Base-by-base conservation (phyloP, 768 basidiomycete genomes). In the Leccinum imitatum region DNA sequence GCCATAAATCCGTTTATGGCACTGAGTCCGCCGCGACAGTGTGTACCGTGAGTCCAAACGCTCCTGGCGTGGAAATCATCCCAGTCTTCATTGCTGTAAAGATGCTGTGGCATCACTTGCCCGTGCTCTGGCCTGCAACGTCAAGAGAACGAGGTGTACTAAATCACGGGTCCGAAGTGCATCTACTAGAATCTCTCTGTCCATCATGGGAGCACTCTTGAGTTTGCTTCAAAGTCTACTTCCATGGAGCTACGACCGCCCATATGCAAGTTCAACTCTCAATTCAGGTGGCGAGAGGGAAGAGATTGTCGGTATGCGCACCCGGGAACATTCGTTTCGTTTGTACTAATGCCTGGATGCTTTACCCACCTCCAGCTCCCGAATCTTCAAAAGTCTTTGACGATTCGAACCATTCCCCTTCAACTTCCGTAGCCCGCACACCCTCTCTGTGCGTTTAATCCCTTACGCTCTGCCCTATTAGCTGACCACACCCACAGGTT, bases 401-500 rank as follows among this genome's bases (percentile, higher is more conserved):
- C 19, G 19, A 11, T 10, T 23, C 21, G 13, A 23, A 47, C 21
- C 13, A 0, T 8, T 23, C 13, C 19, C 6, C 46, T 2, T 47
- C 46, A n/a, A 47, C 46, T 23, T 23, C 46, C 21, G 21, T 14
- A 17, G 14, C 48, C 21, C 25, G 14, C 14, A 6, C 7, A 17
- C 25, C 25, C 14, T 17, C 15, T 31, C n/a, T 51, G 50, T 51
- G 30, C 30, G 30, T 30, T 17, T 15, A n/a, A 6, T 11, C 30
- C 15, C 6, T 30, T 30, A 15, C 10, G 0, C 30, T 11, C 7
- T 31, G n/a, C 30, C 6, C 8, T 13, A 6, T n/a, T 3, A n/a
- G 3, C 23, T 51, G n/a, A 51, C 14, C 11, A 31, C 15, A 19
- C 19, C 6, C 6, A 19, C 33, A 53, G 51, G 48, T 76, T 78